Conservation (phyloP, 2,329 filamentous ascomycete genomes). For the Colletotrichum falcatum region DNA sequence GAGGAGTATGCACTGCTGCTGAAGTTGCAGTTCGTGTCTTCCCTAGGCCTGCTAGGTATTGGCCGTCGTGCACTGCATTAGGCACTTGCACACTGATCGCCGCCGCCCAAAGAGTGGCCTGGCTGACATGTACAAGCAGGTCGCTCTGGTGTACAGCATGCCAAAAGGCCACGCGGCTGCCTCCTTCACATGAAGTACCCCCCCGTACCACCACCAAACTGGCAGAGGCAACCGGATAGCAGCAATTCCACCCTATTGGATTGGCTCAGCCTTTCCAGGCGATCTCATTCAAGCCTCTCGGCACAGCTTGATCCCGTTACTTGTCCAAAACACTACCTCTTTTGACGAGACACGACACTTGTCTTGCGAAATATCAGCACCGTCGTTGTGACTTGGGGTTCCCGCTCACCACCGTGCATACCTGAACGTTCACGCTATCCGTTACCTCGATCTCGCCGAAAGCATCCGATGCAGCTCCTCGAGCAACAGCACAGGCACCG, state of each 20-base stretch:
- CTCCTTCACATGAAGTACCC: slow-evolving; percentile 30
- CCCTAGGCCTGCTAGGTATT: not conserved
- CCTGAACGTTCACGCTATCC: slow-evolving; percentile 9
- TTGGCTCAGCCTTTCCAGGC: slow-evolving; percentile 23
- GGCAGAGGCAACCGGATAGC: slow-evolving; percentile 12
- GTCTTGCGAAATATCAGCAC: slow-evolving; percentile 5
- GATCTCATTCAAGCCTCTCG: slow-evolving; percentile 15
- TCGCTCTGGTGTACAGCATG: slow-evolving; percentile 25
- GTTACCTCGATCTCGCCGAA: slow-evolving; percentile 18
- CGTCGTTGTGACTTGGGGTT: slow-evolving; percentile 8
- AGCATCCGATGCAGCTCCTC: slow-evolving; percentile 38
- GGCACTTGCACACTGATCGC: not conserved
- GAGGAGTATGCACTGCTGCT: too few relatives aligned
- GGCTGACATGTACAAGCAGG: slow-evolving; percentile 4
- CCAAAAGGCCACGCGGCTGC: slow-evolving; percentile 39
- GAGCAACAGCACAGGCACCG: slow-evolving; percentile 36
- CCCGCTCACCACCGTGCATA: slow-evolving; percentile 6
- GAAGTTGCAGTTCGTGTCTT: not conserved
- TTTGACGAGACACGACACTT: not conserved
- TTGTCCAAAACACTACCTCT: slow-evolving; percentile 31
- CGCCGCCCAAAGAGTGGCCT: not conserved
- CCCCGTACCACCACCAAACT: slow-evolving; percentile 8
- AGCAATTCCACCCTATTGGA: slow-evolving; percentile 26
- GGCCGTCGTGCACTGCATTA: not conserved
- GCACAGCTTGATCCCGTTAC: slow-evolving; percentile 26